Base-by-base conservation (phyloP, 2,329 filamentous ascomycete species). In the Scedosporium apiospermum region DNA sequence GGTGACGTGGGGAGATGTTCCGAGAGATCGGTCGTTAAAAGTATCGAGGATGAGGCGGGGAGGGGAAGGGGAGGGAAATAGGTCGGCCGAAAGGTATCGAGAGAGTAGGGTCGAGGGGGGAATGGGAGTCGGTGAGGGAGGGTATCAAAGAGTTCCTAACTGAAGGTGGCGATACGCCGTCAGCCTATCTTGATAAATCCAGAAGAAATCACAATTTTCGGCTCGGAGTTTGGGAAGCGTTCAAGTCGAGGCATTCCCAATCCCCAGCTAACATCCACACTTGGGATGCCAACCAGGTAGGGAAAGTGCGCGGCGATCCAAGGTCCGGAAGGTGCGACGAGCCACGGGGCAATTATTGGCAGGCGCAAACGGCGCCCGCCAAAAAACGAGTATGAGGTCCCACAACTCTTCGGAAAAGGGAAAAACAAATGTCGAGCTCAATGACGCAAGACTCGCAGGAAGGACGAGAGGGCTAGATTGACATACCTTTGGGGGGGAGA, bases 401-500 rank as follows among this genome's bases (percentile, higher is more conserved):
- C 34, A 38, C 34, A 38, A 38, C 34, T 38, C 10, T 38, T 38
- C 34, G 3, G 34, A 12, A 21, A n/a, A 18, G 10, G 18, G 16
- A 21, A 49, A 49, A 21, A 49, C 9, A 49, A 49, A 49, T 21
- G 18, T 49, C 16, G n/a, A 49, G 44, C 44, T 18, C 44, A 49
- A n/a, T 21, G 18, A 49, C 18, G 16, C 44, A 49, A 49, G 44
- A 49, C 44, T 49, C 44, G 16, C 16, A 49, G 44, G 44, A 12
- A 49, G 12, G 23, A 14, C 21, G 12, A 26, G 23, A 23, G 21
- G 21, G 21, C 23, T 55, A 12, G 10, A 51, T 16, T 30, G 14
- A 41, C 60, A 58, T 62, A 62, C 60, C 60, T 62, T 51, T 34
- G 60, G 57, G 51, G 57, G 51, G 51, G 51, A 23, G 23, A 55